Conservation (phyloP, 1,284 basidiomycete genomes). For the Fomes fomentarius region DNA sequence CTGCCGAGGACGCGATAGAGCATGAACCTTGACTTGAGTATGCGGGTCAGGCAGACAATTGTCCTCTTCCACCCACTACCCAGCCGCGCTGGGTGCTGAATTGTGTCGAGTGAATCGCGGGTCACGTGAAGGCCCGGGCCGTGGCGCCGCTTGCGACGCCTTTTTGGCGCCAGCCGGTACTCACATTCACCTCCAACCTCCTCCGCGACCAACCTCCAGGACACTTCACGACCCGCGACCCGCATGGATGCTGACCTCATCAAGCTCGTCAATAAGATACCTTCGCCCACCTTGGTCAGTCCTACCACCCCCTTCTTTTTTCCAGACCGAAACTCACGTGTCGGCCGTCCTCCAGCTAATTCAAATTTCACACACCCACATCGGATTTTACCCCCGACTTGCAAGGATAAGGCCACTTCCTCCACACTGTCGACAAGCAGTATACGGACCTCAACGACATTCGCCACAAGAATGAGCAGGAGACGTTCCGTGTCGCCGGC, state of each 20-base stretch:
- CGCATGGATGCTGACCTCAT: constrained; percentile 93
- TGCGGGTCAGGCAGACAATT: no score
- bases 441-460: constrained; percentile 97
- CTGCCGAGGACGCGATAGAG: no score
- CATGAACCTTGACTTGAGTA: no score
- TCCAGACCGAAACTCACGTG: constrained; percentile 14
- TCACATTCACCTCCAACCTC: background rate
- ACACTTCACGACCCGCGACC: constrained; percentile 19
- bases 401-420: constrained; percentile 95
- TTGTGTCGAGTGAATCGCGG: constrained; percentile 1
- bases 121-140: constrained; percentile 18
- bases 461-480: constrained; percentile 95
- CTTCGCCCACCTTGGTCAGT: constrained; percentile 79
- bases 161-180: constrained; percentile 18
- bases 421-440: constrained; percentile 94
- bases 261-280: constrained; percentile 92
- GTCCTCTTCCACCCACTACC: no score
- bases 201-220: constrained; percentile 16
- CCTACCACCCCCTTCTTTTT: background rate
- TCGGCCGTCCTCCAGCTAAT: constrained; percentile 91
- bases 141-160: constrained; percentile 28
- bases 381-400: constrained; percentile 49
- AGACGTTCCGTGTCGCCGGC: constrained; percentile 96
- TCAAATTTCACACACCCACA: constrained; percentile 80
- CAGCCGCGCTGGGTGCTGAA: no score